Evolutionary conservation across 1,139 yeast species (phyloP).

Genomic region (Lizanozyma gosingica): DNA sequence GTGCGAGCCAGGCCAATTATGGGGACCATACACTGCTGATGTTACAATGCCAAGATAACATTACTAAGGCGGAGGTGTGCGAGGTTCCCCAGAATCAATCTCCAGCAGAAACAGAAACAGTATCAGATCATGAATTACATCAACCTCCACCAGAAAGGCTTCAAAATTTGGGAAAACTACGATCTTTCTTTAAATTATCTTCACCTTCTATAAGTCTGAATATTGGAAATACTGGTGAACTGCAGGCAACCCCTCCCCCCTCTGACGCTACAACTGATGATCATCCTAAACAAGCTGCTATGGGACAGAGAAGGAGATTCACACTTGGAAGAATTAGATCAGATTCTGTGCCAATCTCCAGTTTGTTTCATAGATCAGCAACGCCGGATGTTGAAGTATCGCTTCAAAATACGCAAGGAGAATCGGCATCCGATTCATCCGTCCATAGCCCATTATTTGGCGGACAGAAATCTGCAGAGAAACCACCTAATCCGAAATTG

Average conservation of each 20-base stretch:
- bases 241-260: background rate
- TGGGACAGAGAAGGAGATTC: background rate
- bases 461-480: constrained; percentile 1
- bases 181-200: background rate
- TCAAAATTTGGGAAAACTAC: background rate
- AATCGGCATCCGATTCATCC: constrained; percentile 1
- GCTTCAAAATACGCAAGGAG: too few species aligned
- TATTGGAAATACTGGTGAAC: too few species aligned
- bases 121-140: background rate
- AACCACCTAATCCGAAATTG: background rate
- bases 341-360: constrained; percentile 3
- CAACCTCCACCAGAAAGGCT: background rate
- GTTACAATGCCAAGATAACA: background rate
- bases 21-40: background rate
- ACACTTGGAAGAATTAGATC: background rate
- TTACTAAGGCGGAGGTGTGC: background rate
- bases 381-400: background rate
- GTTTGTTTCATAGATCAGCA: background rate
- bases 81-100: too few species aligned
- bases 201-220: background rate
- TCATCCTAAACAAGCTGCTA: background rate
- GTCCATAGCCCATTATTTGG: constrained; percentile 2
- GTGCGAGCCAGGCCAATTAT: background rate
- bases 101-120: too few species aligned
- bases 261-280: background rate